phyloP scores from a whole-genome alignment of 257 asterid genomes.

The Solanum infundibuliforme region DNA sequence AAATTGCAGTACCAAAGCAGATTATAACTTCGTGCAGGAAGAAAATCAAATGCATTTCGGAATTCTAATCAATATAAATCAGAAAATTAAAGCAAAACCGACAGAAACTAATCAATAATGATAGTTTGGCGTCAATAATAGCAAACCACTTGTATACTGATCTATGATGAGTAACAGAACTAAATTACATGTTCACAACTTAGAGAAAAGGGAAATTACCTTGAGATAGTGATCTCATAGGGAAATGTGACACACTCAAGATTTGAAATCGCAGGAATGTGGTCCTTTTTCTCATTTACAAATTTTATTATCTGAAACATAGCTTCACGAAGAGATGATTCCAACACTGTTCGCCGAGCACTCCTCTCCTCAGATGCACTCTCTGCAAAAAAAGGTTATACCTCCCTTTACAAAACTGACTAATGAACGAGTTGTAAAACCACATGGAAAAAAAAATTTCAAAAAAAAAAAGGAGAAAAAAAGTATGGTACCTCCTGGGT shows the following conservation, averaged over 20 bases:
- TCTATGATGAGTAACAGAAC: neutral
- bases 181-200: neutral
- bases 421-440: neutral
- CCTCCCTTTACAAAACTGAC: neutral
- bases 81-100: neutral
- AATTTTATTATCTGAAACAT: constrained; percentile 87
- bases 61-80: neutral
- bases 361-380: constrained; percentile 65
- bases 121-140: neutral
- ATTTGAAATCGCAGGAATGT: constrained; percentile 83
- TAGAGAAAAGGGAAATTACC: constrained; percentile 31
- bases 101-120: neutral
- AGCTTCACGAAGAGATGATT: constrained; percentile 79
- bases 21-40: neutral
- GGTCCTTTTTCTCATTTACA: constrained; percentile 97
- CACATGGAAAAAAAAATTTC: neutral
- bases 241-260: constrained; percentile 87
- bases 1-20: neutral
- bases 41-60: neutral
- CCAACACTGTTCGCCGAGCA: constrained; percentile 70
- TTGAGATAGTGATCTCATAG: constrained; percentile 83
- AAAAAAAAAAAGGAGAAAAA: neutral
- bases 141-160: neutral
- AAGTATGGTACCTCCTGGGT: constrained; percentile 55
- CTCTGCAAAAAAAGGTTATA: constrained; percentile 10